A percentile compares a stretch with the other conserved stretches of the same genome.
Evolutionary conservation across 1,139 yeast species (phyloP).

Genomic region (Saccharomyces hybrid): DNA sequence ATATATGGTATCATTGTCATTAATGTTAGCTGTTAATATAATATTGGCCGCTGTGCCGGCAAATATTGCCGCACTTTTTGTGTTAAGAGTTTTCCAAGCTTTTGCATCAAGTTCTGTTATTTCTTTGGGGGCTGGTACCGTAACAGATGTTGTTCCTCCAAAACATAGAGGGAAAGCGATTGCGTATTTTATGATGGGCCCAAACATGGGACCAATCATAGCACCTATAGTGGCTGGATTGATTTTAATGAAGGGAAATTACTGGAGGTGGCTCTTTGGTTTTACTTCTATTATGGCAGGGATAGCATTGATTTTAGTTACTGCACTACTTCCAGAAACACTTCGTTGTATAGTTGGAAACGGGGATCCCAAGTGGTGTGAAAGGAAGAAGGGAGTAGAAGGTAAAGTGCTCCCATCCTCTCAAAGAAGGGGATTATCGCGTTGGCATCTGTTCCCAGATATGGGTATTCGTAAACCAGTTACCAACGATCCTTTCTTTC

Average conservation of each 20-base stretch:
- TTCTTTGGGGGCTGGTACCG: constrained; percentile 51
- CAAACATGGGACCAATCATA: constrained; percentile 50
- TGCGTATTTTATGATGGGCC: constrained; percentile 52
- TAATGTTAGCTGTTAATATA: constrained; percentile 43
- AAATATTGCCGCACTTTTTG: constrained; percentile 37
- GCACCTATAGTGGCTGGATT: constrained; percentile 45
- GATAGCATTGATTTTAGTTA: constrained; percentile 35
- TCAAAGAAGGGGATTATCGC: constrained; percentile 5
- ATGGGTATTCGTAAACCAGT: constrained; percentile 29
- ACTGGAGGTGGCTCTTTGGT: constrained; percentile 56
- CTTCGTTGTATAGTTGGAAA: constrained; percentile 49
- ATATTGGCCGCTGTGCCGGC: constrained; percentile 44
- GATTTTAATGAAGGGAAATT: constrained; percentile 34
- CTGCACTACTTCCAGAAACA: constrained; percentile 47
- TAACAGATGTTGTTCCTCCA: constrained; percentile 45
- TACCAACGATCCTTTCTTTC: constrained; percentile 17
- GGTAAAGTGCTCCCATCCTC: constrained; percentile 7
- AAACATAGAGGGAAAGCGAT: constrained; percentile 44
- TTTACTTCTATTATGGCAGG: constrained; percentile 42
- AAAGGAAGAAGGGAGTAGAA: constrained; percentile 1
- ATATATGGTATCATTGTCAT: constrained; percentile 39
- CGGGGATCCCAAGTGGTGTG: constrained; percentile 34
- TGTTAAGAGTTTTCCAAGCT: constrained; percentile 45
- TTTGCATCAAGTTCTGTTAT: constrained; percentile 49
- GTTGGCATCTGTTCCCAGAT: constrained; percentile 16